Conservation (phyloP, 2,329 filamentous ascomycete species). For the Fusarium oligoseptatum region DNA sequence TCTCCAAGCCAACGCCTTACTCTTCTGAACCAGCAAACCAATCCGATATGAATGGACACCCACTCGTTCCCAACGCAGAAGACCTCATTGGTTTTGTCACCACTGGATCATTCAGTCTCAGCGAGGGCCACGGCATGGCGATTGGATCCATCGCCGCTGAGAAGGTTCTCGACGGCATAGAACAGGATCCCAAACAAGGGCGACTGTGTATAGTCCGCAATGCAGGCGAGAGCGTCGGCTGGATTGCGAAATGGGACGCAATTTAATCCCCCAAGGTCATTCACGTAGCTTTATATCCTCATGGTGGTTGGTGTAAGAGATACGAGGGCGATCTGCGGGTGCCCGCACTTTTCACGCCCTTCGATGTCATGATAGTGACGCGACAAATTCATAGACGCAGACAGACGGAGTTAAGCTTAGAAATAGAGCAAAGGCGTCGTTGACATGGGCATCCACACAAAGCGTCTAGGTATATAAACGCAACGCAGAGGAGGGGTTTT, state of each 20-base stretch:
- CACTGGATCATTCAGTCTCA: slow-evolving; percentile 84
- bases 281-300: not conserved
- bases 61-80: slow-evolving; percentile 76
- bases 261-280: slow-evolving; percentile 54
- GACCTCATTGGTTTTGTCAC: slow-evolving; percentile 94
- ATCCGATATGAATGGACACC: slow-evolving; percentile 65
- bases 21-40: slow-evolving; percentile 54
- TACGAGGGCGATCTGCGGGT: not conserved
- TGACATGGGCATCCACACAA: slow-evolving; percentile 39
- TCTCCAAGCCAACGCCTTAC: slow-evolving; percentile 51
- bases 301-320: no score
- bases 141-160: slow-evolving; percentile 77
- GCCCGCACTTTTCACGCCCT: slow-evolving; percentile 11
- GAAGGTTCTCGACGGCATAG: slow-evolving; percentile 62
- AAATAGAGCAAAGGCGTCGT: slow-evolving; percentile 45
- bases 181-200: slow-evolving; percentile 56
- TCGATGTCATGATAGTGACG: slow-evolving; percentile 22
- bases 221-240: slow-evolving; percentile 81
- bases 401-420: not conserved
- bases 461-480: slow-evolving; percentile 25
- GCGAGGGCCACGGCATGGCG: slow-evolving; percentile 79
- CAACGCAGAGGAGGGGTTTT: slow-evolving; percentile 11
- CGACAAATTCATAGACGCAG: slow-evolving; percentile 7
- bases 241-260: slow-evolving; percentile 83
- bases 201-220: slow-evolving; percentile 84